Conservation (phyloP, 495 filamentous ascomycete species). For the Letharia columbiana region DNA sequence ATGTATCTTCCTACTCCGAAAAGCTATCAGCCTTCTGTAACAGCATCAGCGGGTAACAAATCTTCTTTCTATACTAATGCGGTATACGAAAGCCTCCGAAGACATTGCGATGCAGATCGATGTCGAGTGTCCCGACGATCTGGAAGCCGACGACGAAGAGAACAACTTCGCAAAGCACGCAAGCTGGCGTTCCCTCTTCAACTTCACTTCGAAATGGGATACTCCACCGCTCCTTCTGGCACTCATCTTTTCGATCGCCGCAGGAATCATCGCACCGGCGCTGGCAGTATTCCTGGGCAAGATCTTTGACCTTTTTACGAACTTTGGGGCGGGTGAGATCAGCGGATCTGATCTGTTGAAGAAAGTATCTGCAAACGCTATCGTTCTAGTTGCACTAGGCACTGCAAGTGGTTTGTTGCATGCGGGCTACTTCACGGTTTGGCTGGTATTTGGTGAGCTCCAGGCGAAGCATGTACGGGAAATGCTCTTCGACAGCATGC, state of each 20-base stretch:
- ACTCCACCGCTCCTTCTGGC: constrained; percentile 43
- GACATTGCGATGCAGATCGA: constrained; percentile 23
- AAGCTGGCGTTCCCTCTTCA: constrained; percentile 53
- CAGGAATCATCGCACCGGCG: constrained; percentile 54
- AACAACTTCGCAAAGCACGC: constrained; percentile 23
- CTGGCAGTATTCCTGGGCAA: constrained; percentile 66
- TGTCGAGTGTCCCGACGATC: constrained; percentile 13
- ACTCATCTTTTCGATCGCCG: constrained; percentile 47
- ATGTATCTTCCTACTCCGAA: background rate
- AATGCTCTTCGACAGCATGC: constrained; percentile 55
- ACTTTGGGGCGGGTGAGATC: constrained; percentile 52
- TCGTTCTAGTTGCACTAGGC: constrained; percentile 54
- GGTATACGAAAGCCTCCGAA: background rate
- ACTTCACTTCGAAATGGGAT: constrained; percentile 61
- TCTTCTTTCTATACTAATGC: background rate
- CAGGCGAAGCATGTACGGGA: constrained; percentile 60
- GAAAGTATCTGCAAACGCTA: constrained; percentile 48
- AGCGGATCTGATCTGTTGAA: constrained; percentile 41
- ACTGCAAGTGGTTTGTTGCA: constrained; percentile 55
- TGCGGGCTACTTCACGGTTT: constrained; percentile 54
- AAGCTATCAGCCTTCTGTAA: background rate
- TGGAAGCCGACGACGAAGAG: constrained; percentile 20
- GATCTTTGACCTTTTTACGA: constrained; percentile 63
- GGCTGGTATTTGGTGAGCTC: constrained; percentile 71
- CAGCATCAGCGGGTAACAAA: background rate